Conservation (phyloP, 768 basidiomycete species). For the Xanthoconium stramineum region DNA sequence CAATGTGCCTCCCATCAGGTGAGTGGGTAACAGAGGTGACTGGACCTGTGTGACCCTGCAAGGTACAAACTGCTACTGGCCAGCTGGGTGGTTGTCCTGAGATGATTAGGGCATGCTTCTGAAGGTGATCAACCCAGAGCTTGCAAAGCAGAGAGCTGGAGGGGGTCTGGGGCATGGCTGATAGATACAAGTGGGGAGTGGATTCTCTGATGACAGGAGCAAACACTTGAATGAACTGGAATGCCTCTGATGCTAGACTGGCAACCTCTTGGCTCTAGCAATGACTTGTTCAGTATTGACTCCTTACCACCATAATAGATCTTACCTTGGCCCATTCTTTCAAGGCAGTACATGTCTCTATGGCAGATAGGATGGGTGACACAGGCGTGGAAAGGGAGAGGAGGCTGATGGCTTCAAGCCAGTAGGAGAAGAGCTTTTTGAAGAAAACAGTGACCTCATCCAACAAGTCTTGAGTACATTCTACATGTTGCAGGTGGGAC, state of each 20-base stretch:
- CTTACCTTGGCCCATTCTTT: neutral
- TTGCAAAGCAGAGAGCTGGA: neutral
- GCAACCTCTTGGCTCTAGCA: neutral
- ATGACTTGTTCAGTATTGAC: neutral
- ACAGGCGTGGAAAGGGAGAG: too few species aligned
- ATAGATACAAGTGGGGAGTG: too few species aligned
- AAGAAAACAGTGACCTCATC: neutral
- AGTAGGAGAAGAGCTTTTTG: neutral
- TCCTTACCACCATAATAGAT: neutral
- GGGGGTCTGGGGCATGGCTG: neutral
- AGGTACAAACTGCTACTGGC: too few species aligned
- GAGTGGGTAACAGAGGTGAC: too few species aligned
- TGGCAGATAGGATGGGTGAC: neutral
- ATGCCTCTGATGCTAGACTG: neutral
- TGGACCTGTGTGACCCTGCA: too few species aligned
- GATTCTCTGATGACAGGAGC: too few species aligned
- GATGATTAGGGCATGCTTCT: neutral
- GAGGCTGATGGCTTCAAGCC: too few species aligned
- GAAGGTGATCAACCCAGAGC: neutral
- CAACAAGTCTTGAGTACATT: neutral
- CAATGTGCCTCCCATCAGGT: too few species aligned
- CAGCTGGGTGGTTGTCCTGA: neutral
- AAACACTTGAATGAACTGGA: too few species aligned
- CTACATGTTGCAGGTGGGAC: neutral
- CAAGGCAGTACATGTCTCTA: too few species aligned